A percentile compares a stretch with the other conserved stretches of the same genome.
Evolutionary conservation across 176 grass and related monocot genomes (phyloP).

Genomic region (Puya raimondii): DNA sequence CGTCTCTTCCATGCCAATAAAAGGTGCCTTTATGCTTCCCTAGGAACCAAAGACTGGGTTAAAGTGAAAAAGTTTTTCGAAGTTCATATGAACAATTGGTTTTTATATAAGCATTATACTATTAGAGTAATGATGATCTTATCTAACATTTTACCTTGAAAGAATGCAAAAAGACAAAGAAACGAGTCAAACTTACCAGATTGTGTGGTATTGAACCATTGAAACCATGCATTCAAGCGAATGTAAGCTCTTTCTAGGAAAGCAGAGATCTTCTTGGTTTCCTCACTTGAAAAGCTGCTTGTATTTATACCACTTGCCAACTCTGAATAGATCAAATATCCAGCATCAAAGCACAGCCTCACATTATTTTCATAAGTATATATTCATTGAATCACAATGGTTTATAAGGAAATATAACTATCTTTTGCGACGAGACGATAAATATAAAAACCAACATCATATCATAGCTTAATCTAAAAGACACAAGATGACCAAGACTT

Average conservation of each 20-base stretch:
- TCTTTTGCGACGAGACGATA: not conserved
- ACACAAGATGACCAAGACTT: not conserved
- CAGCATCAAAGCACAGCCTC: not conserved
- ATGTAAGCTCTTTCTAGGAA: slow-evolving; percentile 81
- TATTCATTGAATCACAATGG: not conserved
- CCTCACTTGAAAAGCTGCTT: slow-evolving; percentile 56
- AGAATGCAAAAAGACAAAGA: not conserved
- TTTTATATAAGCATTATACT: not conserved
- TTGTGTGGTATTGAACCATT: slow-evolving; percentile 91
- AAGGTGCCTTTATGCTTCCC: slow-evolving; percentile 75
- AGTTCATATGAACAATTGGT: not conserved
- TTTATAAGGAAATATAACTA: too few relatives aligned
- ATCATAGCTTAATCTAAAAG: not conserved
- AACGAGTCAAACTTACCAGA: slow-evolving; percentile 41
- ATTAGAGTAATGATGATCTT: too few relatives aligned
- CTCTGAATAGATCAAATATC: slow-evolving; percentile 32
- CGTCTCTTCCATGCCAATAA: slow-evolving; percentile 99
- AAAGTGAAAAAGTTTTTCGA: not conserved
- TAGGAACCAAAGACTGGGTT: slow-evolving; percentile 7
- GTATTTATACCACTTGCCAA: slow-evolving; percentile 52
- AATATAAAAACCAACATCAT: not conserved
- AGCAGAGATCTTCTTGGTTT: slow-evolving; percentile 56
- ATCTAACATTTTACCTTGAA: not conserved
- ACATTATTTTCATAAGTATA: not conserved
- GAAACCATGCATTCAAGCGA: slow-evolving; percentile 86